Base-by-base conservation (phyloP, 2,329 filamentous ascomycete genomes). In the Aspergillus arachidicola region DNA sequence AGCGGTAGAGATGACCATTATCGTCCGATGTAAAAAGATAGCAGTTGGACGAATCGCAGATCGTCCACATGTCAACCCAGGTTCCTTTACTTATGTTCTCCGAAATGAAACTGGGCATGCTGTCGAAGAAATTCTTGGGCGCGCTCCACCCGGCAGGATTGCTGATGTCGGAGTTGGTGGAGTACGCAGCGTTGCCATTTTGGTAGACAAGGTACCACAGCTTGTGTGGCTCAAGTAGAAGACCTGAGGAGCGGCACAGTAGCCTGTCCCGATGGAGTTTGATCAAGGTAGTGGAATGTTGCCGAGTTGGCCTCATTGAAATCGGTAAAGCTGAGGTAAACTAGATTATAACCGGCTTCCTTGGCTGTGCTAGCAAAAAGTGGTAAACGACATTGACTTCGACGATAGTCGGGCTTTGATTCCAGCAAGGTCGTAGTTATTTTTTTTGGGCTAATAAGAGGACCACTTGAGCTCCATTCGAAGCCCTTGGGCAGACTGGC, bases 321-420 rank as follows among this genome's bases (percentile, higher is more conserved):
- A 21, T 63, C 45, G 58, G 61, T 54, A 54, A 63, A 60, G 54
- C 57, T 60, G 12, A 63, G 43, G 16, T 63, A 63, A 19, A 63
- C 61, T 6, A 63, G 45, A 14, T 53, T 55, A 19, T 63, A 63
- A 2, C 61, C 61, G 3, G 43, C 41, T 6, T 9, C 53, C n/a
- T 45, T 57, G 7, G 61, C 61, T 6, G 61, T 60, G 43, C 58
- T 63, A 5, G 58, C 58, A 38, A 63, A 60, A 28, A 60, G 54
- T 63, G 61, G 11, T 63, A 63, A 11, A 36, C 57, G 14, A 53
- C 58, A n/a, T 46, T 34, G 4, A 60, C 21, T 6, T 57, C 32
- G 10, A 63, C 21, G 14, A 60, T 63, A 2, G 61, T 60, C 3
- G 61, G 58, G 21, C 61, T 12, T 63, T 63, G 43, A 63, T 57